These are phyloP conservation scores for Pleurotus giganteus DNA, from an alignment of 768 basidiomycete genomes.

Conservation along the genomic window DNA sequence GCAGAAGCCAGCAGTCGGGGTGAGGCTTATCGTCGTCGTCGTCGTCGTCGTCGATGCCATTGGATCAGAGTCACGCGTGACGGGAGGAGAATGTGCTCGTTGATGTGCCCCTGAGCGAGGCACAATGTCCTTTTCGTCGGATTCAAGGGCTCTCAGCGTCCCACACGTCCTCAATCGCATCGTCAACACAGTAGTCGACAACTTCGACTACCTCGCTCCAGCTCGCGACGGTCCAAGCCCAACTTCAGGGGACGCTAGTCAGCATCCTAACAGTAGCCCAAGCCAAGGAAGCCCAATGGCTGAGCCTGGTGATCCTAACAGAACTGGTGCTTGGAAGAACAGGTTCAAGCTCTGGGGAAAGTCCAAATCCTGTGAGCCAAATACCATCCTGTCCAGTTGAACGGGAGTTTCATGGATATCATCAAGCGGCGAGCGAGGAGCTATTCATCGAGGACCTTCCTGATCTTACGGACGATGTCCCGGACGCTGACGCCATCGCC, in stretches of 20 bases:
- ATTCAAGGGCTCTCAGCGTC: constrained; percentile 4
- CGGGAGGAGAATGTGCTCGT: too few species aligned
- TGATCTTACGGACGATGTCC: constrained; percentile 1
- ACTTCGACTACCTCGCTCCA: constrained; percentile 4
- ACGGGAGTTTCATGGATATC: too few species aligned
- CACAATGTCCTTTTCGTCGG: constrained; percentile 9
- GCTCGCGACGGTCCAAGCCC: neutral
- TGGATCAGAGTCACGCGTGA: neutral
- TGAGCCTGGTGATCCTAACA: neutral
- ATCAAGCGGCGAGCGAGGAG: neutral
- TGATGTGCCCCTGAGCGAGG: neutral
- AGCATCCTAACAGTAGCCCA: neutral
- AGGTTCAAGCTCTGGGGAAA: constrained; percentile 9
- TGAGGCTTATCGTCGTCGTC: constrained; percentile 31
- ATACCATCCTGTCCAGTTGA: too few species aligned
- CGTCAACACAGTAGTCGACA: constrained; percentile 1
- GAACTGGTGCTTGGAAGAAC: neutral
- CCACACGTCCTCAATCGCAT: constrained; percentile 6
- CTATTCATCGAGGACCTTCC: neutral
- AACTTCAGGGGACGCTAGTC: neutral
- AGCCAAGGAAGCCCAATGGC: neutral
- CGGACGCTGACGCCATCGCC: constrained; percentile 44
- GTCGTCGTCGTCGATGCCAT: constrained; percentile 2
- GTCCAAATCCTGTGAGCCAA: neutral
- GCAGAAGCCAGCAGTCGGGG: constrained; percentile 69